These are phyloP conservation scores for Alternaria atra DNA, from an alignment of 2,329 filamentous ascomycete genomes.

Conservation along the genomic window DNA sequence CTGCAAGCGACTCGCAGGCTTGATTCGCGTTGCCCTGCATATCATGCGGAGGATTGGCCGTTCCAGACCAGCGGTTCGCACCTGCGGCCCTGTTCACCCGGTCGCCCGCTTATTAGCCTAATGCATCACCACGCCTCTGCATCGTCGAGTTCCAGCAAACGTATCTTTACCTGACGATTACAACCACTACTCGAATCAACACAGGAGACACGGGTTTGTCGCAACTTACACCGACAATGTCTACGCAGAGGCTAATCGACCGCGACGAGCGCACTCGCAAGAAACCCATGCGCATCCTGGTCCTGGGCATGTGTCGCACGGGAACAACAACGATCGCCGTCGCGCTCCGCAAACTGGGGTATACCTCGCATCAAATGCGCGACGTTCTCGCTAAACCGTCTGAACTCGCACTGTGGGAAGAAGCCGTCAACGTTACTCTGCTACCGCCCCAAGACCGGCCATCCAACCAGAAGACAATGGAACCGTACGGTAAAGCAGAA, in stretches of 20 bases:
- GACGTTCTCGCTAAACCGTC: constrained; percentile 28
- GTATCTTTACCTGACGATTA: constrained; percentile 7
- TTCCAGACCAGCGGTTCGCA: constrained; percentile 22
- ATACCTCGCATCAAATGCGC: constrained; percentile 38
- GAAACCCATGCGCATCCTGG: constrained; percentile 77
- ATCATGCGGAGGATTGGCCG: neutral
- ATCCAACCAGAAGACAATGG: constrained; percentile 12
- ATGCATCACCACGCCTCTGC: constrained; percentile 19
- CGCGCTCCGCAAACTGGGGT: constrained; percentile 57
- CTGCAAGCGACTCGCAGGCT: neutral
- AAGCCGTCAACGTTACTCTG: constrained; percentile 39
- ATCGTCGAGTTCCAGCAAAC: constrained; percentile 8
- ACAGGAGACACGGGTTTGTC: neutral
- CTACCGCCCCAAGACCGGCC: constrained; percentile 26
- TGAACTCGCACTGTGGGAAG: constrained; percentile 39
- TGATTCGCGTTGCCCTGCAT: neutral
- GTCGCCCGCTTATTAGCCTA: constrained; percentile 36
- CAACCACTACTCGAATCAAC: neutral
- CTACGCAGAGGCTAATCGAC: constrained; percentile 61
- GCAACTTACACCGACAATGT: constrained; percentile 10
- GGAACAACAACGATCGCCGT: constrained; percentile 66
- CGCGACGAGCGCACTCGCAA: constrained; percentile 69
- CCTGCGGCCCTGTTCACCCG: constrained; percentile 29
- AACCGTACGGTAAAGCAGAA: constrained; percentile 47
- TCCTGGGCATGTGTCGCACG: constrained; percentile 74